phyloP scores from a whole-genome alignment of 2,329 filamentous ascomycete species.

The Alternaria arbusti region DNA sequence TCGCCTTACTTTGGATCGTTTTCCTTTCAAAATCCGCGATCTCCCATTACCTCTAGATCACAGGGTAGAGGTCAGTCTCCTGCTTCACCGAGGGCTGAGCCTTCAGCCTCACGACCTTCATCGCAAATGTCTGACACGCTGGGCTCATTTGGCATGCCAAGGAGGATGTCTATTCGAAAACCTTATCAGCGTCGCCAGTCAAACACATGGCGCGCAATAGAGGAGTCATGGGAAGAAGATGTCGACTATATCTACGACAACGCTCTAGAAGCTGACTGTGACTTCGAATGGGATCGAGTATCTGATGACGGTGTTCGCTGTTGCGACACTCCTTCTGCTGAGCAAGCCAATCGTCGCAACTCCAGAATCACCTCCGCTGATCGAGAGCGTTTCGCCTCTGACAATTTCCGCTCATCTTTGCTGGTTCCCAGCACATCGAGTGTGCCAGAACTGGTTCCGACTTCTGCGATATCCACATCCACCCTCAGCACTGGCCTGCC shows the following conservation, averaged over 20 bases:
- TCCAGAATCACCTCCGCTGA: slow-evolving; percentile 2
- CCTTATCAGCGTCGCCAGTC: slow-evolving; percentile 37
- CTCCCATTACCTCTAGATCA: slow-evolving; percentile 20
- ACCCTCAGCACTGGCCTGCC: slow-evolving; percentile 36
- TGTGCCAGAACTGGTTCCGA: slow-evolving; percentile 43
- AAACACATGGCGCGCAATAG: slow-evolving; percentile 45
- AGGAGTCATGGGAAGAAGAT: slow-evolving; percentile 65
- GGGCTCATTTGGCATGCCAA: slow-evolving; percentile 49
- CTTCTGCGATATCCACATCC: slow-evolving; percentile 44
- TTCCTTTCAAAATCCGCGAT: slow-evolving; percentile 33
- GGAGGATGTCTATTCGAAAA: slow-evolving; percentile 29
- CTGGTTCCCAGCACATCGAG: slow-evolving; percentile 35
- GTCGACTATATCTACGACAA: slow-evolving; percentile 69
- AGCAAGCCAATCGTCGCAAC: slow-evolving; percentile 8
- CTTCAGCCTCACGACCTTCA: slow-evolving; percentile 38
- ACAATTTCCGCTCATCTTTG: slow-evolving; percentile 33
- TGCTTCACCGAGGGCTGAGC: slow-evolving; percentile 29
- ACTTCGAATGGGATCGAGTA: slow-evolving; percentile 63
- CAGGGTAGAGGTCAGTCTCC: slow-evolving; percentile 31
- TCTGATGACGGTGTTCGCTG: slow-evolving; percentile 30
- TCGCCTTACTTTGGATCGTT: slow-evolving; percentile 38
- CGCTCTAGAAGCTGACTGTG: slow-evolving; percentile 65
- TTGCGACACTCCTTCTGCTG: slow-evolving; percentile 9
- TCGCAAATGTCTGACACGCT: slow-evolving; percentile 55
- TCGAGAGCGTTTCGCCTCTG: slow-evolving; percentile 23